These are phyloP conservation scores for Lenwebbia sp. DNA, from an alignment of 345 rosid genomes.

Conservation along the genomic window DNA sequence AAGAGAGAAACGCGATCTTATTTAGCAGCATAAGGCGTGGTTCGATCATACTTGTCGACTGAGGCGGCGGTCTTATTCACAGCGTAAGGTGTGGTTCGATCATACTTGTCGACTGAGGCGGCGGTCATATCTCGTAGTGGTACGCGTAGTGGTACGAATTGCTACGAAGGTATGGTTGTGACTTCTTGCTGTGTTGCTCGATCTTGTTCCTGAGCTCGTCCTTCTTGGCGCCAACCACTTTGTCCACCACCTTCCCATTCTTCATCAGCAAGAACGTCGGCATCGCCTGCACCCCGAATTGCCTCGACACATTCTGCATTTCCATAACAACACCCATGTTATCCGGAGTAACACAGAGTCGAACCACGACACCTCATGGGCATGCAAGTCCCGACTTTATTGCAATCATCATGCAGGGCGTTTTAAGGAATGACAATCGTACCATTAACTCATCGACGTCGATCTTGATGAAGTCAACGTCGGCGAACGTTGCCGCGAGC, in stretches of 20 bases:
- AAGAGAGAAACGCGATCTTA: neutral
- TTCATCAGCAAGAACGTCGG: conserved; percentile 55
- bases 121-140: neutral
- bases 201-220: conserved; percentile 47
- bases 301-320: conserved; percentile 34
- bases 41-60: neutral
- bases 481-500: conserved; percentile 38
- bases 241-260: conserved; percentile 49
- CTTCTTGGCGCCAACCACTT: conserved; percentile 44
- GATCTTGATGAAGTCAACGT: conserved; percentile 61
- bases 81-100: neutral
- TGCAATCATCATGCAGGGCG: neutral
- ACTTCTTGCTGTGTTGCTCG: conserved; percentile 22
- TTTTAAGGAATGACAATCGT: neutral
- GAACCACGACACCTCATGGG: neutral
- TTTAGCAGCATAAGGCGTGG: neutral
- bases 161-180: neutral
- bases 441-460: conserved; percentile 59
- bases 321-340: neutral
- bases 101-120: neutral
- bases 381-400: neutral
- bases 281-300: conserved; percentile 27
- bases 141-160: neutral
- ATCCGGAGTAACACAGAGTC: neutral
- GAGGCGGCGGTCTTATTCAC: neutral